A percentile compares a stretch with the other conserved stretches of the same genome.
Evolutionary conservation across 306 rosid species (phyloP).

Genomic region (Luffa acutangula): DNA sequence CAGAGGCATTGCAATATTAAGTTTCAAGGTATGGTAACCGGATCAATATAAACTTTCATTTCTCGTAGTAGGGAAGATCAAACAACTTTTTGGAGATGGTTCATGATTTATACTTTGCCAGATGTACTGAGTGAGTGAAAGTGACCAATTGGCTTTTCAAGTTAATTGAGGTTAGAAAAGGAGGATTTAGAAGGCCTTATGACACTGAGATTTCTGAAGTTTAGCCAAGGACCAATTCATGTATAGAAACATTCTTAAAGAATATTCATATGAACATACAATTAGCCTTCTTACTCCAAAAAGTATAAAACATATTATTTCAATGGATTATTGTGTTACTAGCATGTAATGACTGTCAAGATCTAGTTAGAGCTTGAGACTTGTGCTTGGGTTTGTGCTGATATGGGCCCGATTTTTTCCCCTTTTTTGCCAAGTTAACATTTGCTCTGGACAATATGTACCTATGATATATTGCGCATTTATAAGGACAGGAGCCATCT

Average conservation of each 20-base stretch:
- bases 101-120: neutral
- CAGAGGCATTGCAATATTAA: constrained; percentile 83
- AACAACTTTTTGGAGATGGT: neutral
- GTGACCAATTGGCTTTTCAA: neutral
- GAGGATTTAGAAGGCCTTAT: neutral
- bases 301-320: neutral
- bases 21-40: constrained; percentile 55
- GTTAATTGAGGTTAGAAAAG: neutral
- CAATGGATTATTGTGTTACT: neutral
- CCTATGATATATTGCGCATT: neutral
- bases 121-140: neutral
- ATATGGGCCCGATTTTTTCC: neutral
- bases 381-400: neutral
- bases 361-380: neutral
- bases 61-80: neutral
- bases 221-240: neutral
- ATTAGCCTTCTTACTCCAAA: neutral
- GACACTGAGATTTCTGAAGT: neutral
- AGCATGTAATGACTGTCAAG: neutral
- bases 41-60: neutral
- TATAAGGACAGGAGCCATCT: neutral
- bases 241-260: neutral
- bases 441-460: neutral
- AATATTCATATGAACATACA: neutral
- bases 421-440: neutral